A percentile compares a stretch with the other conserved stretches of the same genome.
phyloP scores from a whole-genome alignment of 2,329 filamentous ascomycete genomes.

The Hypomyces perniciosus region DNA sequence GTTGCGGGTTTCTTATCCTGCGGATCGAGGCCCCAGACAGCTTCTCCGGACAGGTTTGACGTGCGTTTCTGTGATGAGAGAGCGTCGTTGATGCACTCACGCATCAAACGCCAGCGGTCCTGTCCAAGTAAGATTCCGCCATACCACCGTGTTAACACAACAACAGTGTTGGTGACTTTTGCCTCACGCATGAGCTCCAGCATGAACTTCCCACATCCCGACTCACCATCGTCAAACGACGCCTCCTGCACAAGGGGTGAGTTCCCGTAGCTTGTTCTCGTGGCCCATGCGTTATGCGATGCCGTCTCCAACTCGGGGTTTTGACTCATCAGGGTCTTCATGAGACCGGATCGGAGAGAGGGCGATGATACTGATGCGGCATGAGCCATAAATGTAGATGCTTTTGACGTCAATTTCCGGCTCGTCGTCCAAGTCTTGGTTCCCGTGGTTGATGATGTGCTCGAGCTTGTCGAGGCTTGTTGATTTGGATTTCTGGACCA shows the following conservation, averaged over 20 bases:
- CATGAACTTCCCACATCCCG: constrained; percentile 51
- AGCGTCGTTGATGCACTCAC: constrained; percentile 48
- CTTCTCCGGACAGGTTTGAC: constrained; percentile 38
- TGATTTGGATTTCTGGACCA: constrained; percentile 22
- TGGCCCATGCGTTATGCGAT: constrained; percentile 53
- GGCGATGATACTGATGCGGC: constrained; percentile 32
- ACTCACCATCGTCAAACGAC: constrained; percentile 57
- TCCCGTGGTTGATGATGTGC: constrained; percentile 13
- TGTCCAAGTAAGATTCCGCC: constrained; percentile 56
- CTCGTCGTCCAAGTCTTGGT: constrained; percentile 43
- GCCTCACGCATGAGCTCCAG: constrained; percentile 48
- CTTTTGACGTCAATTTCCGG: constrained; percentile 43
- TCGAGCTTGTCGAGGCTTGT: constrained; percentile 5
- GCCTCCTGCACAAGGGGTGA: constrained; percentile 41
- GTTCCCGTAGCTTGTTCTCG: constrained; percentile 29
- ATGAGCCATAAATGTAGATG: constrained; percentile 54
- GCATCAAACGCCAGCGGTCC: constrained; percentile 58
- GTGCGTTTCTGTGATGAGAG: constrained; percentile 43
- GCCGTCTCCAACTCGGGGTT: constrained; percentile 48
- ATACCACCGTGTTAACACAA: constrained; percentile 58
- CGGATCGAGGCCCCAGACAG: constrained; percentile 55
- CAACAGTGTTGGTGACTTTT: constrained; percentile 44
- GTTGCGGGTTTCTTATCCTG: constrained; percentile 41
- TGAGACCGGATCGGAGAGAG: constrained; percentile 37
- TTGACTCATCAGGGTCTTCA: constrained; percentile 43